Base-by-base conservation (phyloP, 768 basidiomycete species). In the Boletus rufocinnamomeus region DNA sequence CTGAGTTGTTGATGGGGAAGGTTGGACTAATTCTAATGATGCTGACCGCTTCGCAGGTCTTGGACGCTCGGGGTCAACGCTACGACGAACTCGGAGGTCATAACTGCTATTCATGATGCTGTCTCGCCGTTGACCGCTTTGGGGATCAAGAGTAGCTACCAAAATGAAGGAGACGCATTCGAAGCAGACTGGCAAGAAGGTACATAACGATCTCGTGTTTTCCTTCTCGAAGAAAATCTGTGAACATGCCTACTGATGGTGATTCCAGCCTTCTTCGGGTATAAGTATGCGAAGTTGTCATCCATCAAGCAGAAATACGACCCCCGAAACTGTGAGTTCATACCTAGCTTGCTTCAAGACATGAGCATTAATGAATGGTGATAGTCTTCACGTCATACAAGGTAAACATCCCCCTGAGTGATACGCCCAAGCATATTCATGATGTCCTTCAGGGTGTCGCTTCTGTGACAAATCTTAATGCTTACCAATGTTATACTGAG, bases 291-390 rank as follows among this genome's bases (percentile, higher is more conserved):
- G 3, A 25, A 35, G 6, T 32, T 69, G 23, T 60, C 52, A 19
- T 47, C 53, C 3, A 67, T 69, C 52, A 69, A 67, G 23, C 64
- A 58, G 58, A 66, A 59, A 45, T 68, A 67, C 13, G 64, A 69
- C 43, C 67, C 63, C 7, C 0, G 43, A 1, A 68, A 69, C 23
- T 63, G 67, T 66, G 46, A 51, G 63, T 54, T 2, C 11, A 23
- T n/a, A 10, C 30, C 21, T n/a, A n/a, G 0, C n/a, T 23, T 38
- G 30, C 21, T 55, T 19, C 0, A 0, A 45, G 17, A 30, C 4
- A 9, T 10, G 21, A 28, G 7, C 14, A 17, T 48, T 53, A n/a
- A 63, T 21, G 17, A 9, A 30, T 25, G n/a, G 27, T 23, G n/a
- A 38, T 13, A 54, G 63, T 66, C 54, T 66, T 67, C 52, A 63